Evolutionary conservation across 495 filamentous ascomycete genomes (phyloP).

Genomic region (Viridothelium virens): DNA sequence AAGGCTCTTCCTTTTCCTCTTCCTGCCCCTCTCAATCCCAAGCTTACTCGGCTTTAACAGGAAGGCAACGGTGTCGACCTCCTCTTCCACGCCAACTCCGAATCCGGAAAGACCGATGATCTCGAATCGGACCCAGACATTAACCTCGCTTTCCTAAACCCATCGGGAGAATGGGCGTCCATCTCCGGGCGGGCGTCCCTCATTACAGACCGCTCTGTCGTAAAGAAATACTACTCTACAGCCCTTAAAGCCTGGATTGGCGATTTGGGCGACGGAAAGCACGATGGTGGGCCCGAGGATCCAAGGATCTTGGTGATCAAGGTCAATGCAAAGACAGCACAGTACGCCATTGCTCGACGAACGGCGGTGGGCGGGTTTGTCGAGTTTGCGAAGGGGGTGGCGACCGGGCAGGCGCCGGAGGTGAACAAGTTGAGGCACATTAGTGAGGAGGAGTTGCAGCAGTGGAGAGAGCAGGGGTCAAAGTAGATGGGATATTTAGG

Average conservation of each 20-base stretch:
- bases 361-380: conserved; percentile 51
- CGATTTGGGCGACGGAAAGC: conserved; percentile 79
- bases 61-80: conserved; percentile 75
- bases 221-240: conserved; percentile 72
- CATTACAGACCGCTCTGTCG: conserved; percentile 54
- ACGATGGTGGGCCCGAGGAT: conserved; percentile 74
- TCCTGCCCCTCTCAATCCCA: conserved; percentile 3
- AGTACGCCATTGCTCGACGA: conserved; percentile 50
- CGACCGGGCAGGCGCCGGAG: conserved; percentile 61
- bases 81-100: conserved; percentile 89
- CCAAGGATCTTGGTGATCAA: conserved; percentile 69
- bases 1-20: neutral
- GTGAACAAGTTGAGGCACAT: conserved; percentile 78
- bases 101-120: conserved; percentile 86
- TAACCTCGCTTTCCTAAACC: conserved; percentile 81
- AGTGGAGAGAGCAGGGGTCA: conserved; percentile 15
- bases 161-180: conserved; percentile 69
- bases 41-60: conserved; percentile 36
- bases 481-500: neutral
- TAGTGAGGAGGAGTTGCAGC: conserved; percentile 54
- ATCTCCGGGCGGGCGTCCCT: conserved; percentile 65
- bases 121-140: conserved; percentile 64
- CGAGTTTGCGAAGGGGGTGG: conserved; percentile 66
- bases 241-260: conserved; percentile 80
- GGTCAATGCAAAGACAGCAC: conserved; percentile 54